A percentile compares a stretch with the other conserved stretches of the same genome.
These are phyloP conservation scores for Talaromyces wortmannii DNA, from an alignment of 495 filamentous ascomycete species.

Conservation along the genomic window DNA sequence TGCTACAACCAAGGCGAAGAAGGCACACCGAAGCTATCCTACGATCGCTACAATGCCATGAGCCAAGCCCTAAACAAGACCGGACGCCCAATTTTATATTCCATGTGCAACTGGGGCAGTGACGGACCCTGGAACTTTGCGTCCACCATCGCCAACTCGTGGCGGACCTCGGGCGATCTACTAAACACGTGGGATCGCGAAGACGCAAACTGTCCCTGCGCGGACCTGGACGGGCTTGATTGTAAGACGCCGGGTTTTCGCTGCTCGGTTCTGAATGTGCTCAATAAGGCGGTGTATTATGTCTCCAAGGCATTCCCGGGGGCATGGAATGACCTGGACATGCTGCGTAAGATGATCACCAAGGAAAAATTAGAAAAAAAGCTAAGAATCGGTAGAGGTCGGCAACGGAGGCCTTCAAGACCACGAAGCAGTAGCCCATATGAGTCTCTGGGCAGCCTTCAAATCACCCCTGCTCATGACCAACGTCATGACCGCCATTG, in stretches of 20 bases:
- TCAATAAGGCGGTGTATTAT: slow-evolving; percentile 40
- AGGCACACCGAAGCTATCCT: slow-evolving; percentile 35
- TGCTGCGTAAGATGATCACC: slow-evolving; percentile 26
- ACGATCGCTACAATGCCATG: slow-evolving; percentile 53
- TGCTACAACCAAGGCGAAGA: slow-evolving; percentile 51
- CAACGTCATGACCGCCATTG: slow-evolving; percentile 20
- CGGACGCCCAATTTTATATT: slow-evolving; percentile 54
- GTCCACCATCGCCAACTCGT: slow-evolving; percentile 48
- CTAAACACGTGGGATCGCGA: slow-evolving; percentile 13
- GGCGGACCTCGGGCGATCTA: slow-evolving; percentile 47
- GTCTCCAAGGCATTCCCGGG: slow-evolving; percentile 21
- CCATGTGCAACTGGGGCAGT: slow-evolving; percentile 51
- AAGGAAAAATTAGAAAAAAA: too few species aligned
- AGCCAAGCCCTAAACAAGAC: slow-evolving; percentile 49
- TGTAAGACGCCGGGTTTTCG: slow-evolving; percentile 46
- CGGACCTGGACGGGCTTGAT: slow-evolving; percentile 24
- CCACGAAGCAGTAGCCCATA: slow-evolving; percentile 23
- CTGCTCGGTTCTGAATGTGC: slow-evolving; percentile 44
- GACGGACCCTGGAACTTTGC: slow-evolving; percentile 51
- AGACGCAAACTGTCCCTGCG: slow-evolving; percentile 32
- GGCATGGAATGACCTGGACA: slow-evolving; percentile 44
- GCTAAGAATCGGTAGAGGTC: slow-evolving; percentile 41
- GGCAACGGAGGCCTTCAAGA: slow-evolving; percentile 51
- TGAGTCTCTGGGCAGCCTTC: slow-evolving; percentile 21
- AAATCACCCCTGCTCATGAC: slow-evolving; percentile 24